phyloP scores from a whole-genome alignment of 2,329 filamentous ascomycete species.

The Ophiostoma sp. region DNA sequence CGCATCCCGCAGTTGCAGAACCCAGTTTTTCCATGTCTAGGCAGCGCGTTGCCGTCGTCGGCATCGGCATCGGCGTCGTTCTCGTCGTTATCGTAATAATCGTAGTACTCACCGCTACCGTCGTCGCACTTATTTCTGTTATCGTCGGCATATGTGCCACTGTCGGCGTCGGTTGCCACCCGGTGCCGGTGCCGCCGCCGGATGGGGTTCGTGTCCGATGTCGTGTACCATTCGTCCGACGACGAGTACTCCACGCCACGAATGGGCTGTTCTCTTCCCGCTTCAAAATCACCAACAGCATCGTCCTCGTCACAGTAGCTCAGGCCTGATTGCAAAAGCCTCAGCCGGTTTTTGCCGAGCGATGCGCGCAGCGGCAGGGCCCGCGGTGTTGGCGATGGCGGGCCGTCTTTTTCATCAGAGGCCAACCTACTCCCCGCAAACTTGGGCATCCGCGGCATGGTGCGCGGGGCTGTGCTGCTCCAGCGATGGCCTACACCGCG shows the following conservation, averaged over 20 bases:
- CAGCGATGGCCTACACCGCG: neutral
- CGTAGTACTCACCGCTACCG: too few species aligned
- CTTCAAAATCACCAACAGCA: neutral
- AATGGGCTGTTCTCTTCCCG: neutral
- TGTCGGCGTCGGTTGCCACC: conserved; percentile 35
- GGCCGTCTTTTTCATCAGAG: neutral
- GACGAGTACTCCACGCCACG: neutral
- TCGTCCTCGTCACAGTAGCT: neutral
- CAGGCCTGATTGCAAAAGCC: neutral
- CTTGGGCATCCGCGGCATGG: neutral
- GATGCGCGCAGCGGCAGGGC: neutral
- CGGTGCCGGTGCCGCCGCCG: conserved; percentile 55
- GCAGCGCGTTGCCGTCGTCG: neutral
- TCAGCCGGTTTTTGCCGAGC: neutral
- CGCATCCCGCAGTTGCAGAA: conserved; percentile 23
- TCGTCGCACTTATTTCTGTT: neutral
- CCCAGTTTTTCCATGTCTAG: neutral
- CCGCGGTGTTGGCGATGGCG: conserved; percentile 2
- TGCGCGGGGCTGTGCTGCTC: neutral
- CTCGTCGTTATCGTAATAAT: too few species aligned
- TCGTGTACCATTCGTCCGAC: conserved; percentile 21
- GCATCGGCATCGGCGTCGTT: too few species aligned
- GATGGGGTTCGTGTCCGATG: conserved; percentile 39
- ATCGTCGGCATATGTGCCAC: neutral
- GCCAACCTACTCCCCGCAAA: neutral